phyloP scores from a whole-genome alignment of 1,139 yeast species.

The Eremothecium gossypii region DNA sequence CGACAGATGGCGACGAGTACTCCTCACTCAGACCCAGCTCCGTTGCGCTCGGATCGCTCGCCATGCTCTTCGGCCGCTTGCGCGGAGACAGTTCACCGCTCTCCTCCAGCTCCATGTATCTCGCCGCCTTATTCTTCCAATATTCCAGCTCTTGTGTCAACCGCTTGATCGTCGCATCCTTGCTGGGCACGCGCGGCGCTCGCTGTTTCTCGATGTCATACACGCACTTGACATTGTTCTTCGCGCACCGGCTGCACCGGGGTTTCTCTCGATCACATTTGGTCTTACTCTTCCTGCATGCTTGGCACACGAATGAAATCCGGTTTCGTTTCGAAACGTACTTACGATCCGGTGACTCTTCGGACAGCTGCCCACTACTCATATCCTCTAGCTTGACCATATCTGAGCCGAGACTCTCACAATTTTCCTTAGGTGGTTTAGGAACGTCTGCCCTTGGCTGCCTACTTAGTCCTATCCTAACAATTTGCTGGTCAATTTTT shows the following conservation, averaged over 20 bases:
- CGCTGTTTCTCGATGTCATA: conserved; percentile 27
- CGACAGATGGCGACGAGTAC: background rate
- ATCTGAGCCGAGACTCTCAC: background rate
- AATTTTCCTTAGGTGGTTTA: too few species aligned
- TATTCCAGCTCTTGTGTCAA: conserved; percentile 25
- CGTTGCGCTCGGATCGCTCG: background rate
- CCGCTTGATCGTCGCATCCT: conserved; percentile 25
- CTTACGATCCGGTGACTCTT: conserved; percentile 1
- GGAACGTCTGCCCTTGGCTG: background rate
- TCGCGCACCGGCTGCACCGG: conserved; percentile 24
- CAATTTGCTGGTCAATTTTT: background rate
- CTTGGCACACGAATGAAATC: conserved; percentile 28
- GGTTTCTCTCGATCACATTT: conserved; percentile 30
- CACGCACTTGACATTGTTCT: conserved; percentile 21
- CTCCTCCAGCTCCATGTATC: conserved; percentile 8
- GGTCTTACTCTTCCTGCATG: conserved; percentile 27
- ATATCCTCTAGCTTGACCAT: conserved; percentile 2
- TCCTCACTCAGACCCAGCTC: background rate
- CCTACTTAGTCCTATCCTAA: background rate
- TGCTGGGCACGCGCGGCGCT: conserved; percentile 27
- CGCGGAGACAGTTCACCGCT: background rate
- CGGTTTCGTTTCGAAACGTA: conserved; percentile 20
- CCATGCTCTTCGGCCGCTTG: background rate
- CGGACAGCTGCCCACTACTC: conserved; percentile 3
- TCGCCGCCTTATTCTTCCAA: conserved; percentile 23